phyloP scores from a whole-genome alignment of 768 basidiomycete genomes.

The Mycena indigotica region DNA sequence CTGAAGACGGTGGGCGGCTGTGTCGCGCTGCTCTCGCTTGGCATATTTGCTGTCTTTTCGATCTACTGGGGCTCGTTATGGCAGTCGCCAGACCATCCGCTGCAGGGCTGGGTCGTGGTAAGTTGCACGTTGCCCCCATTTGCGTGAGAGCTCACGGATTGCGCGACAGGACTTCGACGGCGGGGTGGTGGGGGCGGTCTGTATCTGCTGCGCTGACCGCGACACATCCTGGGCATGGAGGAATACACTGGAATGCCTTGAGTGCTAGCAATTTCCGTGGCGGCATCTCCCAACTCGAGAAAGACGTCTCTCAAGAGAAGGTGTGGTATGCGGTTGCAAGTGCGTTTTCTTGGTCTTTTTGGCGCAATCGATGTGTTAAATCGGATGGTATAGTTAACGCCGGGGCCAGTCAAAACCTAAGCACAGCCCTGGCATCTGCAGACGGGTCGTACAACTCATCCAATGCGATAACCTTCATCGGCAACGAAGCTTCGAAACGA shows the following conservation, averaged over 20 bases:
- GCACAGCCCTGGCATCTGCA: neutral
- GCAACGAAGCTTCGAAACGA: neutral
- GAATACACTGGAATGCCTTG: neutral
- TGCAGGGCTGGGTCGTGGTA: conserved; percentile 56
- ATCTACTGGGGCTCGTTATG: conserved; percentile 63
- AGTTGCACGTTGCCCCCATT: conserved; percentile 5
- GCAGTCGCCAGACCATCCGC: conserved; percentile 40
- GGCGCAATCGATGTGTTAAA: neutral
- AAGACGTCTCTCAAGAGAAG: neutral
- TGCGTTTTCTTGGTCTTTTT: neutral
- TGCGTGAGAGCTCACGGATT: neutral
- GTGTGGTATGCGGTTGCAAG: neutral
- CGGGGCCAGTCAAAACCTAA: neutral
- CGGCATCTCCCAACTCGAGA: neutral
- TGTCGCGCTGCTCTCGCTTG: conserved; percentile 33
- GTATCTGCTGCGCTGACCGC: neutral
- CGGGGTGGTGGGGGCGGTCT: neutral
- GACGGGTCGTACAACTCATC: neutral
- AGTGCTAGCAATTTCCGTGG: neutral
- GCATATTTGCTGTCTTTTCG: conserved; percentile 48
- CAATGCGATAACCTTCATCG: neutral
- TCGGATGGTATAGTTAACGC: neutral
- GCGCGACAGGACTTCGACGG: neutral
- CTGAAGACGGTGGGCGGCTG: conserved; percentile 41
- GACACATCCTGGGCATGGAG: neutral